phyloP scores from a whole-genome alignment of 306 rosid genomes.

The Lotus japonicus region DNA sequence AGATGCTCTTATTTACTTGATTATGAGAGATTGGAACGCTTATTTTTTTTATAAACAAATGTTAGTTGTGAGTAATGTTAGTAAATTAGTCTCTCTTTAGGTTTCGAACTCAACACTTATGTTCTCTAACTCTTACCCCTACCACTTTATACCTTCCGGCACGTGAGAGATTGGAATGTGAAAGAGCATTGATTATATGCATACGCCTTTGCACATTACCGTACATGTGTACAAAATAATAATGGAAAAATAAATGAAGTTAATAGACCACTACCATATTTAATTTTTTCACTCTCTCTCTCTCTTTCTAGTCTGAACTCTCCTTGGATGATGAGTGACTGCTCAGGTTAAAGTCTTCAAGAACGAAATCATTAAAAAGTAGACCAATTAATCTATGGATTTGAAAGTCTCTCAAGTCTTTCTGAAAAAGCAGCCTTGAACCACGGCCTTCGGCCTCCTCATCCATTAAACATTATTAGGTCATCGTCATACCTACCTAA shows the following conservation, averaged over 20 bases:
- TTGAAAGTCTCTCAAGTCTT: conserved; percentile 15
- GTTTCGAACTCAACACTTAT: too few species aligned
- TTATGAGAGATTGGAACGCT: too few species aligned
- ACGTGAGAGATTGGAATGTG: too few species aligned
- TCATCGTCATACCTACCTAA: conserved; percentile 23
- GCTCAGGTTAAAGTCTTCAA: conserved; percentile 31
- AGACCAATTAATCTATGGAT: conserved; percentile 14
- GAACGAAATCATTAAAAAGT: conserved; percentile 38
- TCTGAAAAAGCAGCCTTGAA: conserved; percentile 37
- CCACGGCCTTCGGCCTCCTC: conserved; percentile 11
- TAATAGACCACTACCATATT: not conserved
- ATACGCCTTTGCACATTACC: too few species aligned
- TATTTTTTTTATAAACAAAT: too few species aligned
- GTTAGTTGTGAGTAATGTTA: too few species aligned
- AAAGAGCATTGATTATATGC: too few species aligned
- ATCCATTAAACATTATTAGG: conserved; percentile 15
- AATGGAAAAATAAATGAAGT: not conserved
- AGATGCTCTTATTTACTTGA: too few species aligned
- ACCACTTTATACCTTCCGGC: too few species aligned
- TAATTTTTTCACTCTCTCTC: not conserved
- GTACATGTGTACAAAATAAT: too few species aligned
- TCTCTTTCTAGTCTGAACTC: not conserved
- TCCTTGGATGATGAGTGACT: not conserved
- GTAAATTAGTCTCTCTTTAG: too few species aligned
- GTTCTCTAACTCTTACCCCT: too few species aligned